These are phyloP conservation scores for Hemileccinum rubropunctum DNA, from an alignment of 768 basidiomycete species.

Conservation along the genomic window DNA sequence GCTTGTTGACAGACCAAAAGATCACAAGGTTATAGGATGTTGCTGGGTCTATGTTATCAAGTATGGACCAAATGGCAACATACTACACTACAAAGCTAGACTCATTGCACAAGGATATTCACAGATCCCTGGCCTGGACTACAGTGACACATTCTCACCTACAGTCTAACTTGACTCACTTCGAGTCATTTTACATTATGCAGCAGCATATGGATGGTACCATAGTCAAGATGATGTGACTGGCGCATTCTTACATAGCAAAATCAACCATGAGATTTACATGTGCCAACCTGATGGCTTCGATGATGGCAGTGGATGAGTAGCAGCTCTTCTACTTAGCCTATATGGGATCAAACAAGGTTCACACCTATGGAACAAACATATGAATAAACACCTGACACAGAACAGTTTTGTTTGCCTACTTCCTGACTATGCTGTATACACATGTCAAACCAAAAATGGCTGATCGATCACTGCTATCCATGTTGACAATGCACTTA, in stretches of 20 bases:
- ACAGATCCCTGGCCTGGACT: slow-evolving; percentile 39
- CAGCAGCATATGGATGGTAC: slow-evolving; percentile 4
- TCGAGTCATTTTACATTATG: slow-evolving; percentile 17
- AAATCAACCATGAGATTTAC: slow-evolving; percentile 34
- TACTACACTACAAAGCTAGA: slow-evolving; percentile 33
- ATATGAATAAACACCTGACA: too few species aligned
- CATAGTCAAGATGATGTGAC: slow-evolving; percentile 9
- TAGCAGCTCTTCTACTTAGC: too few species aligned
- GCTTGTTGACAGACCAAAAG: slow-evolving; percentile 2
- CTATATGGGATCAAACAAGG: too few species aligned
- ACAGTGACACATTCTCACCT: slow-evolving; percentile 29
- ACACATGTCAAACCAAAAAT: too few species aligned
- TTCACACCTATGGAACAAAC: too few species aligned
- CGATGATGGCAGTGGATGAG: too few species aligned
- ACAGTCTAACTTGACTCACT: slow-evolving; percentile 25
- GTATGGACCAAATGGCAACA: not conserved
- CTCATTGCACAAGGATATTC: slow-evolving; percentile 42
- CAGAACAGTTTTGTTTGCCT: too few species aligned
- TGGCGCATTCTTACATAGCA: slow-evolving; percentile 5
- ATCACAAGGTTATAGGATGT: not conserved
- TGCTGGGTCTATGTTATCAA: slow-evolving; percentile 4
- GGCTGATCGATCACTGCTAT: too few species aligned
- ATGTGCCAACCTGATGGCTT: slow-evolving; percentile 42
- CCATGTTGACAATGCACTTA: too few species aligned
- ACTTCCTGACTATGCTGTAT: too few species aligned